Base-by-base conservation (phyloP, 805 yeast species). In the Limtongozyma cylindracea region DNA sequence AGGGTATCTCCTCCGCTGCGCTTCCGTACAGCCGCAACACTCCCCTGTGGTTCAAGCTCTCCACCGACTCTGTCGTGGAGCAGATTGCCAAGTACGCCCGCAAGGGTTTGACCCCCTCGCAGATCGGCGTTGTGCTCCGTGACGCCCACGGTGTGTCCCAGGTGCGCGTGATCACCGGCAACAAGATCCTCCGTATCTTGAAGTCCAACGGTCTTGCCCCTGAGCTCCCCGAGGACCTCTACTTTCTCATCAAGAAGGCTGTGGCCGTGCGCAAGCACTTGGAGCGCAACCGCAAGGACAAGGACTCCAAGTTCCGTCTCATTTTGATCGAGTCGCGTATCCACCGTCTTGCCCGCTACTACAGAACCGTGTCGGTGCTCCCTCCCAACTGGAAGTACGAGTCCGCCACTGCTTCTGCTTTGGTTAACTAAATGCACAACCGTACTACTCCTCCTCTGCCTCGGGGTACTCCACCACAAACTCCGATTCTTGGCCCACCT, bases 341-440 rank as follows among this genome's bases (percentile, higher is more conserved):
- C 67, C 99, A 88, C 92, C 84, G 99, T 73, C 76, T 88, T 55
- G 93, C 98, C 44, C 77, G 99, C 68, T 88, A 88, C 91, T 88
- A 88, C 94, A 84, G 94, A 78, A 77, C 94, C 47, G 93, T 78
- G 47, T 66, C 92, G 50, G 96, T 88, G 47, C 72, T 88, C 53
- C 98, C 99, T 47, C 96, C 99, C 56, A 82, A 74, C 88, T 88
- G 99, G 99, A 88, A 88, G 68, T 88, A 76, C 91, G 99, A 88
- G 69, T 84, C 98, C 43, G 93, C 98, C 53, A 88, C 98, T 52
- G 99, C 99, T 53, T 88, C 98, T 48, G 91, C 99, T 59, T 71
- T 88, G 61, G 99, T 88, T 51, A 84, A 84, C 76, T 88, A 80
- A 61, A 10, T 25, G 28, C 11, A 32, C 29, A 8, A 25, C 32